A percentile compares a stretch with the other conserved stretches of the same genome.
These are phyloP conservation scores for Saccharomycopsis fibuligera DNA, from an alignment of 805 yeast species.

Conservation along the genomic window DNA sequence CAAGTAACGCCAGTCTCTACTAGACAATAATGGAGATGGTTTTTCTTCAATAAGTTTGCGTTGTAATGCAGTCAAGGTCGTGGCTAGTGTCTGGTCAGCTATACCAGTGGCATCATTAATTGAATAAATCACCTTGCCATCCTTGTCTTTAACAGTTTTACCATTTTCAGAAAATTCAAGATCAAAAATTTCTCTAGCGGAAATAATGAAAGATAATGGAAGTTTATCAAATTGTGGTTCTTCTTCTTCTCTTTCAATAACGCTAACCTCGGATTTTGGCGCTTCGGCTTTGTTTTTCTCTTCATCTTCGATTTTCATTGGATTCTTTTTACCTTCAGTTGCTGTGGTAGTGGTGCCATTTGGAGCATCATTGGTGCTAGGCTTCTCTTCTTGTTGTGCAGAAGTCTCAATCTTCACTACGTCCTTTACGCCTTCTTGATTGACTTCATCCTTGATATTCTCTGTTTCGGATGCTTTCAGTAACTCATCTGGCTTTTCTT, in stretches of 20 bases:
- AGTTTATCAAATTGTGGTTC: too few relatives aligned
- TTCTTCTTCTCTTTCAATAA: too few relatives aligned
- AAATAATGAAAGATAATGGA: slow-evolving; percentile 20
- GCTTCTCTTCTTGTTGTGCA: neutral
- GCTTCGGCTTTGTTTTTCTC: neutral
- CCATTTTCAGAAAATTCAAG: slow-evolving; percentile 26
- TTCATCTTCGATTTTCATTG: neutral
- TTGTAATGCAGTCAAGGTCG: slow-evolving; percentile 29
- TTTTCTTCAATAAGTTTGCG: slow-evolving; percentile 65
- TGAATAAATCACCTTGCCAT: slow-evolving; percentile 4
- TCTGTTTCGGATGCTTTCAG: too few relatives aligned
- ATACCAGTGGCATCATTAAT: too few relatives aligned
- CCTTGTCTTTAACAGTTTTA: neutral
- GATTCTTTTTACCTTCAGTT: neutral
- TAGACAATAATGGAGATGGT: slow-evolving; percentile 46
- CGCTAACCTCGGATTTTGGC: neutral
- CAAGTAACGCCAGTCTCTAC: slow-evolving; percentile 63
- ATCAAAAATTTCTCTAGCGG: slow-evolving; percentile 30
- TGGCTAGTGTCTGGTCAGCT: slow-evolving; percentile 1
- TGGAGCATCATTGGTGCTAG: neutral
- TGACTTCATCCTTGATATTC: neutral
- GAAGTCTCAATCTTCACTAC: too few relatives aligned
- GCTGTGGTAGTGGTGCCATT: neutral
- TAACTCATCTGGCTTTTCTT: too few relatives aligned
- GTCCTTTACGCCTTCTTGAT: neutral